Evolutionary conservation across 768 basidiomycete genomes (phyloP), one percentile per base, ranked within the genome.

Genomic region (Mycena indigotica): DNA sequence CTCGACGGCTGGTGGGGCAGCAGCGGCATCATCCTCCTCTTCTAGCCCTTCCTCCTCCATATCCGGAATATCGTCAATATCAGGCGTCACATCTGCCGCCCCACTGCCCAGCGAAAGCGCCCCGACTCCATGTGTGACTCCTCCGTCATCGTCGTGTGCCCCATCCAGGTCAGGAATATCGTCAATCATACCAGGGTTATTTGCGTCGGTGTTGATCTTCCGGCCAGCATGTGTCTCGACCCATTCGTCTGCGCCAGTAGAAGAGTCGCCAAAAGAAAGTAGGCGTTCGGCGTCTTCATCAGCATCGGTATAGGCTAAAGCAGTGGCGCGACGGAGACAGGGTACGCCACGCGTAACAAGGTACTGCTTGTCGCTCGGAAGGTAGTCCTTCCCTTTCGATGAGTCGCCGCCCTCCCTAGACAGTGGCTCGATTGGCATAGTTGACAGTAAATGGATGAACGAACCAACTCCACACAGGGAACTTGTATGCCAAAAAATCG

Each of bases 21-120:
- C 87, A 12, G 92, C 93, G 63, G 93, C 94, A 57, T 98, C 95
- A 28, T 85, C 90, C 12, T 57, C 62, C 55, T 84, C 94, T 65
- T 89, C 95, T 32, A 95, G 80, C 62, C 85, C 84, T n/a, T 94
- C 95, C 67, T 95, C 93, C 71, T 97, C 95, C 93, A 99, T 97
- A 76, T 98, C 97, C 4, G 97, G 97, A 54, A 98, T 98, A 72
- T 98, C 95, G 69, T 96, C 95, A 65, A 98, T 80, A 78, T 98
- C 88, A 25, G 94, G 93, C n/a, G 89, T 93, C 60, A 87, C 88
- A 23, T 57, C 66, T 26, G 57, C 68, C 25, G 55, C 69, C n/a
- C 57, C 63, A 0, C 67, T 73, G 55, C 72, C 72, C n/a, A 86
- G 65, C 16, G 80, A 80, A 59, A 87, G 55, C 24, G 70, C 74